A percentile compares a stretch with the other conserved stretches of the same genome.
These are phyloP conservation scores for Vinca minor DNA, from an alignment of 257 asterid species.

Conservation along the genomic window DNA sequence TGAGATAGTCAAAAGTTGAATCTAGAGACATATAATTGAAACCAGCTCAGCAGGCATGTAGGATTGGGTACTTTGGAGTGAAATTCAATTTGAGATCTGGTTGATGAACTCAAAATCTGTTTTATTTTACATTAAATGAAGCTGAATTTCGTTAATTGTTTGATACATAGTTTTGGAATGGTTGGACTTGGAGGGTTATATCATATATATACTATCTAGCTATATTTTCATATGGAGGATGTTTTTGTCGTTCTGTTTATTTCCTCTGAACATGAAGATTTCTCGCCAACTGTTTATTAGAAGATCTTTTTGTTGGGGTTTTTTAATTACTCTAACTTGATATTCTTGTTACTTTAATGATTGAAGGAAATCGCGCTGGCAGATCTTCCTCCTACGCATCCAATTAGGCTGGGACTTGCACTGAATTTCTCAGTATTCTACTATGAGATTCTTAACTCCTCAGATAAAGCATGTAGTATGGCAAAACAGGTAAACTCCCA, in stretches of 20 bases:
- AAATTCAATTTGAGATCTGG: background rate
- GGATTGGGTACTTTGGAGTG: background rate
- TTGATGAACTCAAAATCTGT: background rate
- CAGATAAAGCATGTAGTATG: slow-evolving; percentile 42
- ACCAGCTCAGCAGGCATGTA: background rate
- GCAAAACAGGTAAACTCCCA: slow-evolving; percentile 35
- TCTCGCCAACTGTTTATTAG: background rate
- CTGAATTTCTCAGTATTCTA: slow-evolving; percentile 44
- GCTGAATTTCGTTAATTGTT: background rate
- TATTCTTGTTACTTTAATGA: slow-evolving; percentile 3
- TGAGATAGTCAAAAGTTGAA: too few relatives aligned
- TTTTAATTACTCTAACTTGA: slow-evolving; percentile 10
- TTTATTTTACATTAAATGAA: background rate
- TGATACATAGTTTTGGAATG: background rate
- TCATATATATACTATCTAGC: background rate
- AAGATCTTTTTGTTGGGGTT: background rate
- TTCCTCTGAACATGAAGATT: too few relatives aligned
- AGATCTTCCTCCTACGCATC: slow-evolving; percentile 45
- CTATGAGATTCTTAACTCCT: slow-evolving; percentile 45
- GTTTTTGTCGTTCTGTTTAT: background rate
- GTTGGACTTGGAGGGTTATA: background rate
- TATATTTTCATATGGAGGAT: background rate
- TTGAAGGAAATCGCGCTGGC: slow-evolving; percentile 37
- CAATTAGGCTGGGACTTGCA: slow-evolving; percentile 45
- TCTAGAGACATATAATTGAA: background rate